Base-by-base conservation (phyloP, 2,329 filamentous ascomycete genomes). In the Fusarium papillatum region DNA sequence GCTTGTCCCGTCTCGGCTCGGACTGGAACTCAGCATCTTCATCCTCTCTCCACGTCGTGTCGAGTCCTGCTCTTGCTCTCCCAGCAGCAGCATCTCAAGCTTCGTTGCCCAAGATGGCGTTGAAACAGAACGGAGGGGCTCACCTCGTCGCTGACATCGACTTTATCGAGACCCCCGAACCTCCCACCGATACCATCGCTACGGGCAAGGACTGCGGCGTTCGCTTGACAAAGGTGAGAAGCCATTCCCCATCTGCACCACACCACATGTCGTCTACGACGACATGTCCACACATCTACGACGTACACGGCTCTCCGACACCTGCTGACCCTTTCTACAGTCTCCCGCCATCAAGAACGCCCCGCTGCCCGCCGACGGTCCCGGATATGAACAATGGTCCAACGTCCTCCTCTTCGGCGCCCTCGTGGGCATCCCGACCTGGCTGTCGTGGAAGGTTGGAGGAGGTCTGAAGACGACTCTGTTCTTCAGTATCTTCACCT, bases 291-390 rank as follows among this genome's bases (percentile, higher is more conserved):
- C 16, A 50, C 24, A 11, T 19, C 46, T 26, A 10, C 3, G 14
- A 9, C 16, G 24, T 29, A 24, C n/a, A 14, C n/a, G 6, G 22
- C 39, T 29, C 9, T 24, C 24, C 16, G 7, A 31, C 7, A 41
- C 17, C 24, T 66, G 3, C 63, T 71, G 57, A 60, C 16, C 7
- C 4, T 38, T 31, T 8, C 10, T 57, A n/a, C 82, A 98, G 96
- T 96, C 92, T 81, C 93, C 95, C 38, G 87, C 95, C 64, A 98
- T 98, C 85, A 94, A 96, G 83, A 98, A 98, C 90, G 94, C 93
- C 55, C 95, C 96, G 76, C 91, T 98, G 24, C 96, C 96, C 46
- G 95, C 95, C 76, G 96, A 98, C 84, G 94, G 91, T 57, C 87
- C 95, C 50, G 94, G 95, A 76, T 92, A 90, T 82, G 95, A 97